Percentiles rank a stretch among this genome's conserved stretches.
Evolutionary conservation across 495 filamentous ascomycete genomes (phyloP).

Genomic region (Hypoxylon lienhwacheense): DNA sequence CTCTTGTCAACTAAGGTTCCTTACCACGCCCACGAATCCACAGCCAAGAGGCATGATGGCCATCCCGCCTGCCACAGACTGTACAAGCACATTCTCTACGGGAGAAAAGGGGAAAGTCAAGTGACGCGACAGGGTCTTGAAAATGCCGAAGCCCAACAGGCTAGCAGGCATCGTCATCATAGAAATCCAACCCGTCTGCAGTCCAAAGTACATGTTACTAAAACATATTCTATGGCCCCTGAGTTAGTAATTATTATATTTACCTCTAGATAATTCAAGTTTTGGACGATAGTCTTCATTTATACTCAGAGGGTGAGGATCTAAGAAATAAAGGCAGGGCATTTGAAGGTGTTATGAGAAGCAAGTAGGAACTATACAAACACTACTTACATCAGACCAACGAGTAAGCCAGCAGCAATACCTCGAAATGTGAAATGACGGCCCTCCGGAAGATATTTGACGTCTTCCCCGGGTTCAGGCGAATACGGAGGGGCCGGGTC

Average conservation of each 20-base stretch:
- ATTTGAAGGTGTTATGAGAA: neutral
- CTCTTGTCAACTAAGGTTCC: conserved; percentile 9
- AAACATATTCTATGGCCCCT: conserved; percentile 19
- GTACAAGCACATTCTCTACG: conserved; percentile 96
- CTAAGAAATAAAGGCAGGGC: neutral
- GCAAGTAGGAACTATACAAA: neutral
- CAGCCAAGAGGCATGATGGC: conserved; percentile 97
- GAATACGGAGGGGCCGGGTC: conserved; percentile 16
- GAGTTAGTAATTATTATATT: conserved; percentile 4
- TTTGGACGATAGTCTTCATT: neutral
- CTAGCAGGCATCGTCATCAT: conserved; percentile 81
- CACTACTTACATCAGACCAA: conserved; percentile 55
- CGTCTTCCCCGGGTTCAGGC: conserved; percentile 15
- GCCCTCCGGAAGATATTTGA: conserved; percentile 42
- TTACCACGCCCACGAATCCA: conserved; percentile 81
- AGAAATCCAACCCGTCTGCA: conserved; percentile 82
- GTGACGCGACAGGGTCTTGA: conserved; percentile 73
- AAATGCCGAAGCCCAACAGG: conserved; percentile 94
- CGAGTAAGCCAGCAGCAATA: conserved; percentile 74
- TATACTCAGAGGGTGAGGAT: neutral
- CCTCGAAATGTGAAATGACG: conserved; percentile 83
- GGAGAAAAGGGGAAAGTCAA: conserved; percentile 81
- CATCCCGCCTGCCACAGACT: conserved; percentile 92
- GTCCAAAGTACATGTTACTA: conserved; percentile 72
- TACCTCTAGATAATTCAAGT: neutral